Evolutionary conservation across 2,329 filamentous ascomycete genomes (phyloP), one percentile per base, ranked within the genome.

Genomic region (Neofusicoccum kwambonambiense): DNA sequence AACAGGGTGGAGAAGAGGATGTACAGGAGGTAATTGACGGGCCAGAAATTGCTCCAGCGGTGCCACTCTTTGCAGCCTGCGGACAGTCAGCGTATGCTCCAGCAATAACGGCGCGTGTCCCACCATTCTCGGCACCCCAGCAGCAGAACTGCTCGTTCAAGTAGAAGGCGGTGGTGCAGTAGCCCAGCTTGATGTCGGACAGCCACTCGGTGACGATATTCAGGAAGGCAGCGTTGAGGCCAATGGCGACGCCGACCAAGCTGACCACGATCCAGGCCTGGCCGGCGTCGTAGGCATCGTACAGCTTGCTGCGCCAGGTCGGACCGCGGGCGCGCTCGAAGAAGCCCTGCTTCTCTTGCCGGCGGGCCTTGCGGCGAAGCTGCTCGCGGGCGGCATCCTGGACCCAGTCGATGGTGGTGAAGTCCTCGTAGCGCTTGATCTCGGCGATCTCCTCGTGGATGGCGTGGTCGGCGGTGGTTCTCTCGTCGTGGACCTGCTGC

Each of bases 241-340:
- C 95, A 75, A 99, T 98, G 22, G 91, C 90, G n/a, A 88, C 87
- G 37, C 95, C 91, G 64, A 99, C 94, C 67, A 99, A 83, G 22
- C 92, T 98, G 64, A 99, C 90, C 56, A 99, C 95, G 65, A 99
- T 93, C 95, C 95, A 99, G 22, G 92, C 94, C 79, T 99, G 95
- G 2, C 92, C 95, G 11, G 95, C 95, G 78, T 98, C 93, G 77
- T 98, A 99, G 35, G 91, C 91, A 75, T 95, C 91, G 80, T 87
- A 88, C 39, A 97, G 78, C 72, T 89, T 91, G 67, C 91, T 86
- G 75, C 91, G 85, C 93, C 93, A 98, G 66, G 90, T 90, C 62
- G 87, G 84, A 37, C 89, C 87, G 39, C 86, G 86, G 66, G 85
- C 82, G 63, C 87, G 84, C 68, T 92, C 88, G 77, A 91, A 90